phyloP scores from a whole-genome alignment of 2,329 filamentous ascomycete genomes.

The Cladosporium velox region DNA sequence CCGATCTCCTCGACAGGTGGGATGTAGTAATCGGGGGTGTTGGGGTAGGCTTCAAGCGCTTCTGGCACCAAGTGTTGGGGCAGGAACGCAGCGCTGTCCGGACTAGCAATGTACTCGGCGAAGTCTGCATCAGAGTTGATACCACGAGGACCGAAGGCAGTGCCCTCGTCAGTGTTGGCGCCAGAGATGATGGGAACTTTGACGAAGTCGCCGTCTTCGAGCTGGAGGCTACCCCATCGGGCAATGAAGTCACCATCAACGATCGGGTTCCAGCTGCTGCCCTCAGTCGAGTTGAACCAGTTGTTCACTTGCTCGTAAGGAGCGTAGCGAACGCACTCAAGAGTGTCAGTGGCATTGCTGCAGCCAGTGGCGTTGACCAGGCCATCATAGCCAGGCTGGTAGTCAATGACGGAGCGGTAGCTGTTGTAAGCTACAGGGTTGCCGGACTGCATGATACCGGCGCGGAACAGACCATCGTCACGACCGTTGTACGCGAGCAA shows the following conservation, averaged over 20 bases:
- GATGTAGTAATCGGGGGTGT: constrained; percentile 52
- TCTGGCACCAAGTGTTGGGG: constrained; percentile 32
- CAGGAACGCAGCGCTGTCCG: constrained; percentile 26
- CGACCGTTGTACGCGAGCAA: constrained; percentile 51
- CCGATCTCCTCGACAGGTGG: constrained; percentile 43
- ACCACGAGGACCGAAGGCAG: constrained; percentile 54
- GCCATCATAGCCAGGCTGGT: constrained; percentile 63
- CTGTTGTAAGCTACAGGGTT: constrained; percentile 30
- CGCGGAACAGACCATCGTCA: constrained; percentile 51
- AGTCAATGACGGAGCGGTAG: constrained; percentile 26
- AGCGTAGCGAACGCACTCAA: constrained; percentile 64
- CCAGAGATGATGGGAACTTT: constrained; percentile 62
- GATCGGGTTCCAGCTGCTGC: constrained; percentile 44
- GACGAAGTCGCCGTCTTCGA: constrained; percentile 61
- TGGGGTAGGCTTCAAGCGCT: constrained; percentile 55
- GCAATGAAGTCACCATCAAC: constrained; percentile 61
- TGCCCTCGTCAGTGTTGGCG: constrained; percentile 67
- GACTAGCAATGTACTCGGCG: constrained; percentile 42
- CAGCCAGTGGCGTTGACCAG: constrained; percentile 65
- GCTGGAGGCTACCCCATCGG: constrained; percentile 55
- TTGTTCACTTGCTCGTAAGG: constrained; percentile 34
- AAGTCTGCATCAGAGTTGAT: constrained; percentile 51
- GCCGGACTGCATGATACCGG: constrained; percentile 49
- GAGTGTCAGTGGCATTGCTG: constrained; percentile 55
- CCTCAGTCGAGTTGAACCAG: constrained; percentile 33